Conservation (phyloP, 1,139 yeast genomes). For the Yamadazyma epiphylla region DNA sequence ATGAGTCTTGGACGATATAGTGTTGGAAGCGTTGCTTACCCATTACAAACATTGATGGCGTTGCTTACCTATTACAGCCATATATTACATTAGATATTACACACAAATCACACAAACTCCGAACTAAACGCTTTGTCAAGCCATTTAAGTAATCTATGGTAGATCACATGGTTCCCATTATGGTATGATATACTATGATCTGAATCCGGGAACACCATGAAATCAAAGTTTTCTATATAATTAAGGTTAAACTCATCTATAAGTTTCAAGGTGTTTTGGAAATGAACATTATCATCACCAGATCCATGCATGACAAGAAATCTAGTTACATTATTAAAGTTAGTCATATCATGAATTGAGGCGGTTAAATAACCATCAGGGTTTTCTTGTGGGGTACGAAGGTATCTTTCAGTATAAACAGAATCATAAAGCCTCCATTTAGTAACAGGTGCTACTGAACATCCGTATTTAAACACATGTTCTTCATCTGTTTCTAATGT, state of each 20-base stretch:
- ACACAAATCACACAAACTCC: conserved; percentile 5
- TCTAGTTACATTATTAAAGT: conserved; percentile 48
- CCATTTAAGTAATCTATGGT: conserved; percentile 62
- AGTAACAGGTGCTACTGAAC: conserved; percentile 80
- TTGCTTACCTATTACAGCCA: background rate
- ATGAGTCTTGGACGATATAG: too few species aligned
- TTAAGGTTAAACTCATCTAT: conserved; percentile 58
- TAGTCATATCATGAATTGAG: conserved; percentile 47
- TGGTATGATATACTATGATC: conserved; percentile 71
- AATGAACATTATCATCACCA: conserved; percentile 81
- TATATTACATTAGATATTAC: too few species aligned
- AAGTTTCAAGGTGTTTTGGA: conserved; percentile 65
- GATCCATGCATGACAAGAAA: conserved; percentile 75
- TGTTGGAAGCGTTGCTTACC: too few species aligned
- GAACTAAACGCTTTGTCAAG: conserved; percentile 26
- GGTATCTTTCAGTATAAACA: conserved; percentile 73
- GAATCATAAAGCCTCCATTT: conserved; percentile 75
- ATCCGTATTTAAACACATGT: conserved; percentile 60
- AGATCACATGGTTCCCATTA: conserved; percentile 64
- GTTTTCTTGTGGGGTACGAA: conserved; percentile 67
- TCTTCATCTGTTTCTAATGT: conserved; percentile 67
- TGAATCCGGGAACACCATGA: conserved; percentile 75
- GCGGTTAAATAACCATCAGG: conserved; percentile 52
- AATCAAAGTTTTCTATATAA: conserved; percentile 64
- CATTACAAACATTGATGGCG: too few species aligned